phyloP scores from a whole-genome alignment of 1,139 yeast genomes.

The Dujonia santamariae region DNA sequence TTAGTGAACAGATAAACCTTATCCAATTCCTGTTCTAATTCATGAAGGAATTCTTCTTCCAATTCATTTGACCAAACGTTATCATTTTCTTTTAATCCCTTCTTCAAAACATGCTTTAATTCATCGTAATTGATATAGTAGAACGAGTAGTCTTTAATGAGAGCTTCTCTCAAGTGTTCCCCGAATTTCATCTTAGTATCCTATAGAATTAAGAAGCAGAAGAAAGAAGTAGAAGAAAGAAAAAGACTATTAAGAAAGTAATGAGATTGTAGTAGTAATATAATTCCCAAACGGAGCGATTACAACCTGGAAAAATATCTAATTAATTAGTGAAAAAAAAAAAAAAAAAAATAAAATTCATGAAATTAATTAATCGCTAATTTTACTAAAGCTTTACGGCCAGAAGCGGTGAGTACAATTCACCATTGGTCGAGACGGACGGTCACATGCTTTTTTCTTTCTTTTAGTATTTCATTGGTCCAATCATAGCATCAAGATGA shows the following conservation, averaged over 20 bases:
- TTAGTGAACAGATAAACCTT: slow-evolving; percentile 88
- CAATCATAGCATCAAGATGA: no score
- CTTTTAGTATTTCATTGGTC: no score
- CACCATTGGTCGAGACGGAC: no score
- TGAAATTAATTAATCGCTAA: no score
- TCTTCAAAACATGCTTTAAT: slow-evolving; percentile 74
- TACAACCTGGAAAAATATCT: background rate
- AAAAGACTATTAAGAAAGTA: background rate
- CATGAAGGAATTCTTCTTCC: slow-evolving; percentile 77
- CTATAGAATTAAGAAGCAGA: background rate
- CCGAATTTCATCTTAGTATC: slow-evolving; percentile 81
- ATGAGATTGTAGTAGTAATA: background rate
- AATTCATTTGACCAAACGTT: slow-evolving; percentile 67
- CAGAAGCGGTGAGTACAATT: no score
- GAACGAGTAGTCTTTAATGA: slow-evolving; percentile 80
- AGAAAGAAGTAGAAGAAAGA: background rate
- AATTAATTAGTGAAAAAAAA: slow-evolving; percentile 2
- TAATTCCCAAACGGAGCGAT: background rate
- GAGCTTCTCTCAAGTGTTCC: slow-evolving; percentile 68
- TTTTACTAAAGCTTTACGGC: no score
- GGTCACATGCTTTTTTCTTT: no score
- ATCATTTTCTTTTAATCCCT: slow-evolving; percentile 54
- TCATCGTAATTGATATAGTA: slow-evolving; percentile 91
- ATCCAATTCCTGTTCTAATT: slow-evolving; percentile 78
- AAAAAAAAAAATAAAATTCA: background rate